Percentiles rank a stretch among this genome's conserved stretches.
These are phyloP conservation scores for Leishmania lainsoni DNA, from an alignment of 208 protist species.

Conservation along the genomic window DNA sequence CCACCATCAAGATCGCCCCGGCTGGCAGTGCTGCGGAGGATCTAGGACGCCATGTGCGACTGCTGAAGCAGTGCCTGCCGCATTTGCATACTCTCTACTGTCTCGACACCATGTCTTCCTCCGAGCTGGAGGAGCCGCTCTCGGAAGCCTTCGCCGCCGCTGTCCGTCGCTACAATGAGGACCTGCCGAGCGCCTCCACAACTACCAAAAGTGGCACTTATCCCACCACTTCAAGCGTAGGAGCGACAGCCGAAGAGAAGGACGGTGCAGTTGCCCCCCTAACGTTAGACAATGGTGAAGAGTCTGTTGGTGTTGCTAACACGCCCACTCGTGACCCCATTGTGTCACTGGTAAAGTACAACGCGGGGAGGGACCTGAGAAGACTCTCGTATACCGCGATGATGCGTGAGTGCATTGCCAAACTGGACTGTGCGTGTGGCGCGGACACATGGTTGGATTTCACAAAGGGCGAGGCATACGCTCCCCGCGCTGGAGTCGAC, in stretches of 20 bases:
- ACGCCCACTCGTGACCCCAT: not conserved
- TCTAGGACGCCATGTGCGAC: conserved; percentile 45
- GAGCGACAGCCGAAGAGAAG: not conserved
- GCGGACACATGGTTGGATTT: conserved; percentile 30
- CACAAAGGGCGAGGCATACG: conserved; percentile 19
- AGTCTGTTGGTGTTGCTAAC: not conserved
- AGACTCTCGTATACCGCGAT: conserved; percentile 43
- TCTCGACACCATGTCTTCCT: conserved; percentile 65
- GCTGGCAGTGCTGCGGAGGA: conserved; percentile 35
- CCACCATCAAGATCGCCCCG: conserved; percentile 57
- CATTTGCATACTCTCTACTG: conserved; percentile 39
- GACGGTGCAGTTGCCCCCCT: not conserved
- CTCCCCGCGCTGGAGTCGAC: not conserved
- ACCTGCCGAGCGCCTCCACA: not conserved
- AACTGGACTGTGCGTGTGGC: conserved; percentile 10
- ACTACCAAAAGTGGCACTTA: not conserved
- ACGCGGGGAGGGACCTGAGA: conserved; percentile 57
- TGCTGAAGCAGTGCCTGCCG: conserved; percentile 38
- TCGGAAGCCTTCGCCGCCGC: conserved; percentile 58
- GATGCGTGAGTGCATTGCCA: conserved; percentile 22
- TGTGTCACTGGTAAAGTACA: conserved; percentile 49
- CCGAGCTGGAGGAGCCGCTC: conserved; percentile 49
- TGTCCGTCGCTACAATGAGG: conserved; percentile 34
- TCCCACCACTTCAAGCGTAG: not conserved
- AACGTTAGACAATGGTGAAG: not conserved